Evolutionary conservation across 495 filamentous ascomycete genomes (phyloP), one percentile per base, ranked within the genome.

Genomic region (Daldinia caldariorum): DNA sequence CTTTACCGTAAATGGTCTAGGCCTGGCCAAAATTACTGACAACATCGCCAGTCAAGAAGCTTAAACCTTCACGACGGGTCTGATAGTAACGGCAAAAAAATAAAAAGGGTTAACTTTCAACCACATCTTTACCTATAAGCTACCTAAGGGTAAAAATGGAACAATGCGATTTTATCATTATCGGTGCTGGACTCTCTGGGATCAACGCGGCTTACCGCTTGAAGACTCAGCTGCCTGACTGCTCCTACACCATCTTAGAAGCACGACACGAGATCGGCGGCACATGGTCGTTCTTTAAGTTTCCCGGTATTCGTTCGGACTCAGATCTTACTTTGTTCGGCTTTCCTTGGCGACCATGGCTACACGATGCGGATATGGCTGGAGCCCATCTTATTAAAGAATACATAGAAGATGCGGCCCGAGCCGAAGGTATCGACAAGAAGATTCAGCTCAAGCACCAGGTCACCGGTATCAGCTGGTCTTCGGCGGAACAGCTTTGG

Each of bases 101-200:
- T 1, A 26, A 26, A 26, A 26, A 26, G 26, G 26, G 26, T 26
- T 3, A 26, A 26, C 1, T 3, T 26, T 26, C 26, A 26, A 26
- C 3, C 14, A 32, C 4, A 32, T 53, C 26, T 26, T 26, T 3
- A 26, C 26, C 3, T 26, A 26, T 26, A 26, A 26, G 3, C 26
- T 26, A 18, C n/a, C 50, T 1, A 26, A 35, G 34, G 0, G 13
- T 20, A 10, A 56, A 4, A 5, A 67, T 69, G 53, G 67, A 74
- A 1, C 67, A 73, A 32, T 67, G 79, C 76, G 91, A 94, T 77
- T 83, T 93, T 18, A 76, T 90, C 64, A 86, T 94, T 71, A 74
- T 92, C 39, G 91, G 91, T 51, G 91, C 91, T 4, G 91, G 91
- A 32, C 87, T 94, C 65, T 90, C 87, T 50, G 91, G 91, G 61